Percentiles rank a stretch among this genome's conserved stretches.
These are phyloP conservation scores for Pyrenophora graminea DNA, from an alignment of 2,329 filamentous ascomycete species.

Conservation along the genomic window DNA sequence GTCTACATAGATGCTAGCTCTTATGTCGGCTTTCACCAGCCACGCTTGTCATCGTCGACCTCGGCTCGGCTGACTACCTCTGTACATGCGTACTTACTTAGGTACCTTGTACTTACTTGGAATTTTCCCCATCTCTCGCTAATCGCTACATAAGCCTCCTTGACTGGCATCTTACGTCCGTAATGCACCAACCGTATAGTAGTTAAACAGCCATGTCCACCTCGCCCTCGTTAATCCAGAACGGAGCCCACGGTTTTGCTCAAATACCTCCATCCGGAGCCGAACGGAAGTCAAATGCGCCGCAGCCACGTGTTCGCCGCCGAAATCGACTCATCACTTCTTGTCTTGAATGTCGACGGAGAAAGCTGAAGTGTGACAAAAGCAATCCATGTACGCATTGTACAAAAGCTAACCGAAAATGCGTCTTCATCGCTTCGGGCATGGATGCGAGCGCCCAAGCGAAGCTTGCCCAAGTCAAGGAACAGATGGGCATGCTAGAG, in stretches of 20 bases:
- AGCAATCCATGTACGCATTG: constrained; percentile 72
- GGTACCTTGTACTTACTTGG: not conserved
- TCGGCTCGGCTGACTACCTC: not conserved
- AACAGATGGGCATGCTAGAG: constrained; percentile 74
- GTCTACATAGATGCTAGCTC: too few relatives aligned
- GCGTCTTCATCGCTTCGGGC: constrained; percentile 67
- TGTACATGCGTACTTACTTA: not conserved
- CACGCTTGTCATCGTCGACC: too few relatives aligned
- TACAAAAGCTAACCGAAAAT: constrained; percentile 56
- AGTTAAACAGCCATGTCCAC: constrained; percentile 9
- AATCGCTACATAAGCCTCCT: not conserved
- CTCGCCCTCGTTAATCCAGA: constrained; percentile 5
- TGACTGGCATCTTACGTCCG: constrained; percentile 5
- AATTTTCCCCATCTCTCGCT: constrained; percentile 5
- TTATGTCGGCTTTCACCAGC: too few relatives aligned
- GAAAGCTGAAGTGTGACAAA: constrained; percentile 81
- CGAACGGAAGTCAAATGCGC: constrained; percentile 24
- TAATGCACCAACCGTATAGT: constrained; percentile 1
- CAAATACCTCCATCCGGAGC: constrained; percentile 3
- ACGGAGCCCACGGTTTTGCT: not conserved
- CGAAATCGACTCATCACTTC: constrained; percentile 47
- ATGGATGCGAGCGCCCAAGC: constrained; percentile 72
- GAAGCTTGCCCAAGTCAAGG: constrained; percentile 76
- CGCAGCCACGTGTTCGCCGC: constrained; percentile 40
- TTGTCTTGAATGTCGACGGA: constrained; percentile 58